A percentile compares a stretch with the other conserved stretches of the same genome.
phyloP scores from a whole-genome alignment of 805 yeast genomes.

The Ascoidea tarda region DNA sequence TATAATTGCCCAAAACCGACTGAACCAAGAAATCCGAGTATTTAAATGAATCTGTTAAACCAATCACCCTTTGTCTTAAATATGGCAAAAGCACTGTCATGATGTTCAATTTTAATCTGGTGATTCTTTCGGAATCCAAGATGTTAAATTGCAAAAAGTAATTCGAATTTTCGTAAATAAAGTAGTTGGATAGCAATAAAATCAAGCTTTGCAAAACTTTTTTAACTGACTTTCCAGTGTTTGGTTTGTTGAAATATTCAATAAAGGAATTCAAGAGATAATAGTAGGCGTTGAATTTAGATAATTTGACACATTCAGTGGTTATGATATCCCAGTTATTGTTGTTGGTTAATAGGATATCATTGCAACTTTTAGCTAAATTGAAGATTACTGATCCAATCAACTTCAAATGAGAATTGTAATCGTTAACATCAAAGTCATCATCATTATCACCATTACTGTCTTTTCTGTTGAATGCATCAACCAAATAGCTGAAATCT shows the following conservation, averaged over 20 bases:
- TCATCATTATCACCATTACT: neutral
- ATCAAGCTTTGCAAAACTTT: constrained; percentile 40
- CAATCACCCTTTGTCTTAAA: constrained; percentile 57
- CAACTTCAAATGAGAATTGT: constrained; percentile 22
- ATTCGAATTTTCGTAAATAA: constrained; percentile 59
- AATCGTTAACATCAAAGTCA: constrained; percentile 14
- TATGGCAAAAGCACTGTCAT: constrained; percentile 31
- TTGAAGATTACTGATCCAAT: constrained; percentile 27
- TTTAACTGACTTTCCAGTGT: constrained; percentile 22
- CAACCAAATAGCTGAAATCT: constrained; percentile 17
- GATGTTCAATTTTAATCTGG: constrained; percentile 24
- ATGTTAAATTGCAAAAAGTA: constrained; percentile 53
- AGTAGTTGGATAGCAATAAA: constrained; percentile 47
- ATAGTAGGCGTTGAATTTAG: constrained; percentile 37
- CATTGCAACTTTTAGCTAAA: constrained; percentile 19
- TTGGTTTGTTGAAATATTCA: constrained; percentile 22
- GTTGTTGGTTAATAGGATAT: constrained; percentile 19
- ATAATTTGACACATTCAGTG: constrained; percentile 28
- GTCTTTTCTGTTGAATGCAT: constrained; percentile 6
- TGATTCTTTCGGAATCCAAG: constrained; percentile 33
- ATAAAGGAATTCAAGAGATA: constrained; percentile 28
- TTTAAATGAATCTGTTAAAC: constrained; percentile 74
- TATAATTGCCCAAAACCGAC: constrained; percentile 67
- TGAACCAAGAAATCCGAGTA: constrained; percentile 70
- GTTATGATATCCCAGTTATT: constrained; percentile 33